Evolutionary conservation across 805 yeast genomes (phyloP), one percentile per base, ranked within the genome.

Genomic region (Yarrowia divulgata): DNA sequence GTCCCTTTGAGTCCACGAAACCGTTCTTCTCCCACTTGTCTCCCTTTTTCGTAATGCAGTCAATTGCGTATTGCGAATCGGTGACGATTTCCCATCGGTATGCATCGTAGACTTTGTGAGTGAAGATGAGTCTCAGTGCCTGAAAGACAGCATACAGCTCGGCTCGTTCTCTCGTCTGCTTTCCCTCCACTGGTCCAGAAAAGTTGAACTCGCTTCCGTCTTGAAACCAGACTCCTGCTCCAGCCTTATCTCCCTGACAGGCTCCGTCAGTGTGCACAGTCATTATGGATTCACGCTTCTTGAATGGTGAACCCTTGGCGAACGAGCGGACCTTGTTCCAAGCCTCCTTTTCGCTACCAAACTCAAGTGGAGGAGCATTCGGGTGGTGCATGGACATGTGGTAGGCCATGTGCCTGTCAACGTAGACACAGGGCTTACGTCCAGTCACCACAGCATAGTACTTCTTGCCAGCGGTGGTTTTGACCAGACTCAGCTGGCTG

Each of bases 351-450:
- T 54, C 60, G 32, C 45, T 54, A 45, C 14, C 14, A 8, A 54
- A 54, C 10, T 54, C 60, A 2, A 54, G 34, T 8, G 60, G 60
- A 39, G 45, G 2, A 39, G 32, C 18, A 19, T 54, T 54, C 2
- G 60, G 60, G 10, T 54, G 60, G 60, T 54, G 60, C 45, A 54
- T 37, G 19, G 60, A 54, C 60, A 54, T 54, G 45, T 54, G 60
- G n/a, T 37, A 19, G n/a, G 60, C 60, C 60, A 54, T 54, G n/a
- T 54, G 60, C 19, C 39, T 54, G 45, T 54, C 60, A 7, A 39
- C 60, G 8, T 54, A 54, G 34, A 54, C 60, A 23, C 60, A 54
- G 19, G 60, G 60, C 35, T 54, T 54, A 23, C 60, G 19, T 7
- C 60, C 60, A 19, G 60, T 54, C 4, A 54, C 60, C 13, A 54